A percentile compares a stretch with the other conserved stretches of the same genome.
These are phyloP conservation scores for Hymenoscyphus occultus DNA, from an alignment of 2,329 filamentous ascomycete genomes.

Conservation along the genomic window DNA sequence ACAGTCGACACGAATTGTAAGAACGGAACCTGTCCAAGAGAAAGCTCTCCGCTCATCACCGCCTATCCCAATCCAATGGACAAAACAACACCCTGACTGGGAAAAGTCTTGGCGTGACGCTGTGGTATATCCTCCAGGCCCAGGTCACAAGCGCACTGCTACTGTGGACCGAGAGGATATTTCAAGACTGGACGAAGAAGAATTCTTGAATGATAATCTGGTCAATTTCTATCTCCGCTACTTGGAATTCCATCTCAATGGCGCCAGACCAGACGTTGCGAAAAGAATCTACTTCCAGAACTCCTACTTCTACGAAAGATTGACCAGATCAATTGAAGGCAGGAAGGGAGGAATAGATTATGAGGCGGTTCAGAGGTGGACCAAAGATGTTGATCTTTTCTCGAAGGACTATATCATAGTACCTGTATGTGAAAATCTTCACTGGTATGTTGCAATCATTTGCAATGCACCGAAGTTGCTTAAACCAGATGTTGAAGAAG, in stretches of 20 bases:
- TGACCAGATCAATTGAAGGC: conserved; percentile 58
- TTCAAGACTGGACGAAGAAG: conserved; percentile 71
- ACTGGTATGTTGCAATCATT: conserved; percentile 96
- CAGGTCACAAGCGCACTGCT: conserved; percentile 52
- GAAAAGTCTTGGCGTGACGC: conserved; percentile 51
- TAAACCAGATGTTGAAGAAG: conserved; percentile 20
- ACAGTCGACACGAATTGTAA: conserved; percentile 18
- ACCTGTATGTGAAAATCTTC: conserved; percentile 80
- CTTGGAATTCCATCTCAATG: conserved; percentile 59
- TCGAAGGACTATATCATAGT: conserved; percentile 85
- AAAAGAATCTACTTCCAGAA: conserved; percentile 83
- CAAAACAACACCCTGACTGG: conserved; percentile 50
- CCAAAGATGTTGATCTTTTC: conserved; percentile 78
- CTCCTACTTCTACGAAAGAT: conserved; percentile 82
- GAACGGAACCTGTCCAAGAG: neutral
- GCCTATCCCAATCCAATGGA: conserved; percentile 45
- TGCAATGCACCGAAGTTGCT: conserved; percentile 75
- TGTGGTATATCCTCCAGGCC: conserved; percentile 58
- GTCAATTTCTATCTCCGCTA: conserved; percentile 84
- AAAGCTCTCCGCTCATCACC: conserved; percentile 9
- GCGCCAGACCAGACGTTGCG: conserved; percentile 52
- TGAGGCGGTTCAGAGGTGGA: conserved; percentile 83
- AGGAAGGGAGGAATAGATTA: conserved; percentile 70
- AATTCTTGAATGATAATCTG: conserved; percentile 90
- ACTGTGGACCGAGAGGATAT: conserved; percentile 72